Base-by-base conservation (phyloP, 768 basidiomycete genomes). In the Mycena polygramma region DNA sequence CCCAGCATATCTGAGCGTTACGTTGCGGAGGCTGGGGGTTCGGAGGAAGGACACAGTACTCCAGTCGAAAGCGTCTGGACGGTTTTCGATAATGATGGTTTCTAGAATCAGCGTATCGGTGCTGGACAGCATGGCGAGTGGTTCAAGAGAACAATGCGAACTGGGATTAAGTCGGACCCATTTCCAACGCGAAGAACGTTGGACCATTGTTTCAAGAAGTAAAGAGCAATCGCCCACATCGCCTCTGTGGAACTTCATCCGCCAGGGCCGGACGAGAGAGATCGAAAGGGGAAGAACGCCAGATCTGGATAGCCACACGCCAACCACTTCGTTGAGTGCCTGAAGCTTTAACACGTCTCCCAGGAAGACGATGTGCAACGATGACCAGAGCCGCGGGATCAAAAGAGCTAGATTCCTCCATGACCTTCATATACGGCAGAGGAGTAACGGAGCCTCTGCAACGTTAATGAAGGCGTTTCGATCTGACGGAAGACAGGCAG, bases 371-470 rank as follows among this genome's bases (percentile, higher is more conserved):
- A 64, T 48, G 43, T 64, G 63, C n/a, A 64, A 43, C 24, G 48
- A 51, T 10, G 57, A 7, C 55, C 57, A 67, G 30, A 66, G 37
- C 24, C 48, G 46, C 3, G 55, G 65, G 8, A 48, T 51, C 46
- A 54, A 54, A 10, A 64, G 43, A 0, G 63, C 53, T n/a, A 64
- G 9, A 45, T 24, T 45, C 43, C 63, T 57, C 64, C 64, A 66
- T n/a, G 19, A 46, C 10, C 14, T 45, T 19, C 35, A 57, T 14
- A 66, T n/a, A 19, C 26, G 54, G 43, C 55, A 57, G 15, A 66
- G 36, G 2, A 66, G 46, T 5, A 57, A 30, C 14, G 64, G 66
- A 17, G 66, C n/a, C 14, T 51, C 58, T 15, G 39, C 17, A 11
- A 26, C 41, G n/a, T n/a, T 36, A 41, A 67, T 36, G 22, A 37